Evolutionary conservation across 2,329 filamentous ascomycete genomes (phyloP), one percentile per base, ranked within the genome.

Genomic region (Orbilia quercus): DNA sequence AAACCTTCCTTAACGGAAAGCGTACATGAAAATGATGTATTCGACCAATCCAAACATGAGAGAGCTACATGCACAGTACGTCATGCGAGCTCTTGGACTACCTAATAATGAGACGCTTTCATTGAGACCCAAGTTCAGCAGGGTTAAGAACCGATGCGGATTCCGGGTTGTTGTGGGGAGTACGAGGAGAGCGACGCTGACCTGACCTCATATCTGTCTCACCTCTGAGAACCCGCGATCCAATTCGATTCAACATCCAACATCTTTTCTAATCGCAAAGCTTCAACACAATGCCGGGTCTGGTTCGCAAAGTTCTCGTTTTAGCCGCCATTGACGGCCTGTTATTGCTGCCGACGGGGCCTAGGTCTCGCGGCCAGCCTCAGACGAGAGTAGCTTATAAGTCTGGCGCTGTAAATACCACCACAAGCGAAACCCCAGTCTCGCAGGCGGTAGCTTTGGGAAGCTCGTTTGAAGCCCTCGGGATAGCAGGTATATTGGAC

Each of bases 321-420:
- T 89, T 89, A 81, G 91, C 92, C 63, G 88, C 91, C 23, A 87
- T 89, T 60, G 92, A 97, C 79, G 92, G 92, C 66, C 84, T 97
- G 58, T 84, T 96, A 75, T 85, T 97, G 47, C 95, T 78, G 89
- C 91, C 23, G 82, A 90, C 28, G 84, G 86, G 16, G 78, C 75
- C 79, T 79, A 50, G 76, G 78, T 58, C 80, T 80, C 50, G 77
- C 78, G 79, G 83, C 76, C 80, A 87, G 78, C 80, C 81, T 78
- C 85, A 88, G 78, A 66, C 81, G 83, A 88, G 87, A 77, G 85
- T 96, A 75, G 88, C 88, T 77, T 96, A 96, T 79, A 85, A 84
- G 76, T 86, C 83, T 42, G 83, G 84, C 55, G 81, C 81, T 64
- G 83, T 89, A 63, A 82, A 83, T 1, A 81, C 84, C 2, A 76